Conservation (phyloP, 257 asterid species). For the Ilex aquifolium region DNA sequence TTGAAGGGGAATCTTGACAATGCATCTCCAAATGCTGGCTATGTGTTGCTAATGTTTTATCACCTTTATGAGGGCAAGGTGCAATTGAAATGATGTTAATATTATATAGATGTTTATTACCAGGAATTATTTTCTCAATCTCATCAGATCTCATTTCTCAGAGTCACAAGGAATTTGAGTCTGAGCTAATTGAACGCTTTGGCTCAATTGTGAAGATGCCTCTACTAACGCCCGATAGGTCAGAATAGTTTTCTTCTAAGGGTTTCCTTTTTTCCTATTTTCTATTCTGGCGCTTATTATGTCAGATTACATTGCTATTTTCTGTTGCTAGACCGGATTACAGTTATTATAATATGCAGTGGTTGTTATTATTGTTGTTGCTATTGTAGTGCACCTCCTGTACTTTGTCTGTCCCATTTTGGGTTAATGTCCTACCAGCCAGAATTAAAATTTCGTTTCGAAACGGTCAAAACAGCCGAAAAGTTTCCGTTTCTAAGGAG, state of each 20-base stretch:
- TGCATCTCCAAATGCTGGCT: conserved; percentile 83
- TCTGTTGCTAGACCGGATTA: not conserved
- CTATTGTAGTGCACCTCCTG: too few species aligned
- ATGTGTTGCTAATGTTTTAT: conserved; percentile 83
- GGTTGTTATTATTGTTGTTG: too few species aligned
- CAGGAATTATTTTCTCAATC: conserved; percentile 9
- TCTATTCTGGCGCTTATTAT: not conserved
- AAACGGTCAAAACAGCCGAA: too few species aligned
- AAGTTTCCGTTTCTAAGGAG: too few species aligned
- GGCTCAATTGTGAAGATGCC: conserved; percentile 95
- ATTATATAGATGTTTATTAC: not conserved
- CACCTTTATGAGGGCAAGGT: conserved; percentile 96
- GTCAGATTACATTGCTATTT: not conserved
- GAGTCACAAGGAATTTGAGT: conserved; percentile 78
- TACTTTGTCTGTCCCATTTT: too few species aligned
- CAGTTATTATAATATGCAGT: too few species aligned
- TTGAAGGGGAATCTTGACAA: conserved; percentile 91
- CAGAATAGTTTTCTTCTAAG: conserved; percentile 9
- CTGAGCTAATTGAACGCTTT: conserved; percentile 79
- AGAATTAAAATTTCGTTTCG: too few species aligned
- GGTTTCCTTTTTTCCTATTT: not conserved
- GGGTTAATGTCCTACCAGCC: too few species aligned
- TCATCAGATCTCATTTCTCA: conserved; percentile 30
- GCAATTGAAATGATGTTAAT: conserved; percentile 2
- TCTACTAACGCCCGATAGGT: conserved; percentile 74